Evolutionary conservation across 805 yeast species (phyloP), one percentile per base, ranked within the genome.

Genomic region (Phaffomyces antillensis): DNA sequence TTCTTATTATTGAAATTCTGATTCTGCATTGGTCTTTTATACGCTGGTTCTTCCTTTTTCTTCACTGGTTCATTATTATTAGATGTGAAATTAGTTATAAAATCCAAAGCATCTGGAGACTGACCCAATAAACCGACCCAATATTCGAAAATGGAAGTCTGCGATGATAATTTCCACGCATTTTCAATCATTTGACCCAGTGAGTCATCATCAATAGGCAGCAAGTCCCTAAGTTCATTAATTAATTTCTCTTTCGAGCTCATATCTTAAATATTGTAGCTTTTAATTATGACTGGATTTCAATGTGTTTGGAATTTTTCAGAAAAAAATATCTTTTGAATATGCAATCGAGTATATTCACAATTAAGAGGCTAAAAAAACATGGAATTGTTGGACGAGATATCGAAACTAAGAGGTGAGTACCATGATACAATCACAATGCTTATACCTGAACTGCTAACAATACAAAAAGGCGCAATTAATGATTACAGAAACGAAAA

Each of bases 171-270:
- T 10, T 68, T 58, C 12, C 72, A 55, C 0, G 81, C 76, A 52
- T 80, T 77, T 12, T 72, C 74, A 7, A 81, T 66, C 66, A 81
- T 70, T 53, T 80, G 82, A 12, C 56, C 52, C 30, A 79, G 62
- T 0, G 83, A 66, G 9, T 77, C 83, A 15, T 68, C 65, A 49
- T 82, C 88, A 36, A 82, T 59, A 0, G 87, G 87, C 16, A 82
- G 53, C 1, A 80, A 60, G 16, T 67, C 50, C 5, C 36, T 40
- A 30, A 62, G 47, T 18, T 57, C 54, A 15, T 39, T 26, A 1
- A 52, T 44, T 4, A 59, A 41, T 25, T 40, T 20, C 5, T 33
- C 17, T 35, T 41, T 44, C 31, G 12, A 11, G 11, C 37, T 38
- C 47, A 44, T 44, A 9, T 35, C 13, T 17, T 6, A n/a, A n/a